phyloP scores from a whole-genome alignment of 129 eudicot species.

The Tagetes patula region DNA sequence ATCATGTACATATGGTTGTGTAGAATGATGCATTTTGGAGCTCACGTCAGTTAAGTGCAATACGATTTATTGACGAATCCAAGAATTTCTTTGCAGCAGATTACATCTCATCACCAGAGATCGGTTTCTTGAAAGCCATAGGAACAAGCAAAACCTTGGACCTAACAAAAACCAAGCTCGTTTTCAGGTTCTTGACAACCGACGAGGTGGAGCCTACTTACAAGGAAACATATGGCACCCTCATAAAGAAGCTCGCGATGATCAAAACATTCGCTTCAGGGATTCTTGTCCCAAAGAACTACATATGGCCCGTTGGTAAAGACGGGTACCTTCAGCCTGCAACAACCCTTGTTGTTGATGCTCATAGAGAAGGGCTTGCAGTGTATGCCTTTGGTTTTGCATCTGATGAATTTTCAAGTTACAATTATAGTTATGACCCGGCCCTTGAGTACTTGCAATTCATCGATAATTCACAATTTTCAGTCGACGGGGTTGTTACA shows the following conservation, averaged over 20 bases:
- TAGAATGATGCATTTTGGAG: constrained; percentile 64
- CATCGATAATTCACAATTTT: constrained; percentile 59
- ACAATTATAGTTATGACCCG: constrained; percentile 92
- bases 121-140: constrained; percentile 68
- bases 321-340: constrained; percentile 50
- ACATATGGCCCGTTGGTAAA: constrained; percentile 59
- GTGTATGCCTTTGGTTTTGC: constrained; percentile 72
- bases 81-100: constrained; percentile 33
- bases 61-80: constrained; percentile 42
- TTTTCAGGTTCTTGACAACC: constrained; percentile 44
- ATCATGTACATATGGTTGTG: constrained; percentile 1
- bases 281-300: constrained; percentile 77
- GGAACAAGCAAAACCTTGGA: constrained; percentile 39
- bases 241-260: constrained; percentile 44
- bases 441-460: constrained; percentile 65
- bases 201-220: constrained; percentile 66
- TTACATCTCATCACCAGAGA: constrained; percentile 88
- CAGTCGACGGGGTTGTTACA: constrained; percentile 82
- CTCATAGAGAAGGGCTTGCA: constrained; percentile 72
- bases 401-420: constrained; percentile 54
- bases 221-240: constrained; percentile 50
- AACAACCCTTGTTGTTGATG: constrained; percentile 74
- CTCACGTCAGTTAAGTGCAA: constrained; percentile 48
- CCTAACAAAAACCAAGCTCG: constrained; percentile 46
- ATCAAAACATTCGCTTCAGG: constrained; percentile 75